These are phyloP conservation scores for Pythium volutum DNA, from an alignment of 352 stramenopile species.

Conservation along the genomic window DNA sequence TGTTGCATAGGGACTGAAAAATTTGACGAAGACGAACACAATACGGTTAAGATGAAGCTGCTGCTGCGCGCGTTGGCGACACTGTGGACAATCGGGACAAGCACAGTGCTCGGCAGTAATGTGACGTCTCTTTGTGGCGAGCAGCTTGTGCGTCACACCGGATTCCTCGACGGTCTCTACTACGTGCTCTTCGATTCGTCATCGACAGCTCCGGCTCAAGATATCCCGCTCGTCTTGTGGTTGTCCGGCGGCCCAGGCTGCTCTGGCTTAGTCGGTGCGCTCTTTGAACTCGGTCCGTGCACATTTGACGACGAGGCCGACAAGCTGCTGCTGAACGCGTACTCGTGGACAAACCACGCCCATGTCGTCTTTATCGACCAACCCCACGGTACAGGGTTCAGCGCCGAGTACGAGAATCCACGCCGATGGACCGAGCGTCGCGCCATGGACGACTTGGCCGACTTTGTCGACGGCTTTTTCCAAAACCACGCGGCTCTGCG, in stretches of 20 bases:
- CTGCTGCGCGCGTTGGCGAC: constrained; percentile 4
- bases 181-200: constrained; percentile 75
- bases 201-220: background rate
- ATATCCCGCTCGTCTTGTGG: constrained; percentile 93
- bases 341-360: constrained; percentile 93
- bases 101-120: background rate
- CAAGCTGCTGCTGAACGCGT: constrained; percentile 80
- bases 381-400: constrained; percentile 80
- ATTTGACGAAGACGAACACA: background rate
- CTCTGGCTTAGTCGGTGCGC: constrained; percentile 89
- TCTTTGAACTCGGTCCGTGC: constrained; percentile 97
- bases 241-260: constrained; percentile 96
- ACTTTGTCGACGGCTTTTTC: constrained; percentile 63
- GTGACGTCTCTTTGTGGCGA: constrained; percentile 59
- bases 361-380: constrained; percentile 98
- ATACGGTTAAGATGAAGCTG: constrained; percentile 12
- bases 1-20: background rate
- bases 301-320: constrained; percentile 66
- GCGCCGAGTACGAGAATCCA: constrained; percentile 6
- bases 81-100: background rate
- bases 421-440: constrained; percentile 42
- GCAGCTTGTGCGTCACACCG: constrained; percentile 48
- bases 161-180: constrained; percentile 60
- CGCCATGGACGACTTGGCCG: constrained; percentile 43
- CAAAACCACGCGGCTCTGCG: constrained; percentile 33